phyloP scores from a whole-genome alignment of 2,329 filamentous ascomycete genomes.

The Aspergillus unguis region DNA sequence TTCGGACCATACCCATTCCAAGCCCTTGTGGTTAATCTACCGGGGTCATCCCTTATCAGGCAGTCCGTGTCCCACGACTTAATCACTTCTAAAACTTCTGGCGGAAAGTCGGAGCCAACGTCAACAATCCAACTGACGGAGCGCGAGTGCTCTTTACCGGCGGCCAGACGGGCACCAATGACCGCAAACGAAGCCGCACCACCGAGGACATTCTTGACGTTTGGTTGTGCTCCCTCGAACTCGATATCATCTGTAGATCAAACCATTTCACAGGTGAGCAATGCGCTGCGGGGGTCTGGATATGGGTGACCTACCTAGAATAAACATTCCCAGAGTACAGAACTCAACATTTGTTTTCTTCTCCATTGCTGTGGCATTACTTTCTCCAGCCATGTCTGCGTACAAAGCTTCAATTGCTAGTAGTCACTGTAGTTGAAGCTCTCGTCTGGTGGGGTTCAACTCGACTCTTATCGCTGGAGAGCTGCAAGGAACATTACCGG shows the following conservation, averaged over 20 bases:
- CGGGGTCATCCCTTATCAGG: slow-evolving; percentile 62
- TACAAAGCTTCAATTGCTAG: neutral
- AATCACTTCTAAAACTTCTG: slow-evolving; percentile 61
- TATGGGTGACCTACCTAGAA: slow-evolving; percentile 49
- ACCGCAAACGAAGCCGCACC: slow-evolving; percentile 85
- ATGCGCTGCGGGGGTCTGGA: slow-evolving; percentile 11
- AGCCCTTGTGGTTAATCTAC: slow-evolving; percentile 76
- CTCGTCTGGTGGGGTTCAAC: slow-evolving; percentile 7
- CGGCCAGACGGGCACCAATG: slow-evolving; percentile 83
- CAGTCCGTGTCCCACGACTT: slow-evolving; percentile 72
- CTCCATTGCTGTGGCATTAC: neutral
- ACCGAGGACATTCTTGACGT: slow-evolving; percentile 74
- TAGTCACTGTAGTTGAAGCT: neutral
- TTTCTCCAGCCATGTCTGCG: slow-evolving; percentile 17
- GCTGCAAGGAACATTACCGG: slow-evolving; percentile 9
- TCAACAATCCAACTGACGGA: slow-evolving; percentile 89
- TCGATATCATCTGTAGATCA: slow-evolving; percentile 76
- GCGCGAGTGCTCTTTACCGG: slow-evolving; percentile 62
- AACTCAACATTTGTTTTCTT: slow-evolving; percentile 48
- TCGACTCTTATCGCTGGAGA: slow-evolving; percentile 11
- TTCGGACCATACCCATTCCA: slow-evolving; percentile 85
- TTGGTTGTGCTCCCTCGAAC: slow-evolving; percentile 66
- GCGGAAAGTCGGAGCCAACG: slow-evolving; percentile 80
- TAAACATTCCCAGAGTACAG: slow-evolving; percentile 62
- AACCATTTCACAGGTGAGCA: slow-evolving; percentile 9